Evolutionary conservation across 441 rosid species (phyloP).

Genomic region (Theobroma grandiflorum): DNA sequence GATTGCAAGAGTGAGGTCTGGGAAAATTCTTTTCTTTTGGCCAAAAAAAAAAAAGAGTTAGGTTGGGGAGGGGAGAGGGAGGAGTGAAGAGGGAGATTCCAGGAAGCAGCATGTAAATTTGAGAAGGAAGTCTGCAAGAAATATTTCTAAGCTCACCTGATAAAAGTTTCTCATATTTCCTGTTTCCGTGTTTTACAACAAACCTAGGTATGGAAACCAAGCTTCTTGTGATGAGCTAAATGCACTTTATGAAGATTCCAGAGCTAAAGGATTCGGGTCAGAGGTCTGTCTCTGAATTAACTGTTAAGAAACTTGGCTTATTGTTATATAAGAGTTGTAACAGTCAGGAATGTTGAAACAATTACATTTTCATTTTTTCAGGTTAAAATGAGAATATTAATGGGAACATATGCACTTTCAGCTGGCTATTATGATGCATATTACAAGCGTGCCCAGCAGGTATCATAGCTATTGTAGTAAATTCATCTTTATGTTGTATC

Average conservation of each 20-base stretch:
- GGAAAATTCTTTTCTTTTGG: neutral
- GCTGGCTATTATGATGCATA: conserved; percentile 96
- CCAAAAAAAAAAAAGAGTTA: neutral
- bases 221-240: conserved; percentile 75
- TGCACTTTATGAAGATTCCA: conserved; percentile 75
- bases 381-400: conserved; percentile 96
- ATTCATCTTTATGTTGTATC: conserved; percentile 8
- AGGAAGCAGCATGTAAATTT: neutral
- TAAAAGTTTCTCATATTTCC: conserved; percentile 9
- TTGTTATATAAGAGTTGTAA: neutral
- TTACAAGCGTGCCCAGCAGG: conserved; percentile 97
- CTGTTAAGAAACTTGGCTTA: neutral
- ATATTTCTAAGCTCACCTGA: neutral
- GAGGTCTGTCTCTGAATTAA: conserved; percentile 58
- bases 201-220: conserved; percentile 84
- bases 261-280: conserved; percentile 87
- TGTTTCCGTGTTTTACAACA: neutral
- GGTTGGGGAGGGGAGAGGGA: neutral
- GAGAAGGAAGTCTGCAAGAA: neutral
- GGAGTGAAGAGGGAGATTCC: conserved; percentile 5
- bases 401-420: conserved; percentile 97
- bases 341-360: neutral
- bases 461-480: conserved; percentile 24
- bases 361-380: conserved; percentile 33
- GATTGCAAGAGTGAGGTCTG: conserved; percentile 12